These are phyloP conservation scores for Candida coquimbonensis DNA, from an alignment of 805 yeast species.

Conservation along the genomic window DNA sequence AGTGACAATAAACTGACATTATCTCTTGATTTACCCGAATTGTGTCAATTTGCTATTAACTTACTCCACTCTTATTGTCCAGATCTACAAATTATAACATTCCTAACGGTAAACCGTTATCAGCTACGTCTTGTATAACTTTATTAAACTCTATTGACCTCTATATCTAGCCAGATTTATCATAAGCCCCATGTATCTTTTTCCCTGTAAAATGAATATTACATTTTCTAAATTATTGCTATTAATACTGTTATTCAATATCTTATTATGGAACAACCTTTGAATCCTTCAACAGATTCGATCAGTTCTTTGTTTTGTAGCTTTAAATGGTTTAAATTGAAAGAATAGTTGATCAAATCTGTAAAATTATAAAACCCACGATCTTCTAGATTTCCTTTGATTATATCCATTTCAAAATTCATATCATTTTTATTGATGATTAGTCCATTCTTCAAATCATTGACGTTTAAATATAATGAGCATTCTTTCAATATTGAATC, in stretches of 20 bases:
- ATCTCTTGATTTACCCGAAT: too few relatives aligned
- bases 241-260: not conserved
- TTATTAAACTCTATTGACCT: too few relatives aligned
- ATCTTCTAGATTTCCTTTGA: constrained; percentile 5
- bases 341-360: constrained; percentile 5
- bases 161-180: not conserved
- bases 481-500: constrained; percentile 6
- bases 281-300: constrained; percentile 4
- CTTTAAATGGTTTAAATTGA: constrained; percentile 2
- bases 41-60: too few relatives aligned
- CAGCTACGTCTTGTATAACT: too few relatives aligned
- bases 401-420: not conserved
- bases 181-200: not conserved
- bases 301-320: constrained; percentile 1
- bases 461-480: not conserved
- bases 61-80: too few relatives aligned
- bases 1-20: too few relatives aligned
- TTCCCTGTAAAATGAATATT: too few relatives aligned
- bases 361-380: constrained; percentile 9
- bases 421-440: not conserved
- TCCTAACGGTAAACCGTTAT: too few relatives aligned
- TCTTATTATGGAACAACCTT: constrained; percentile 7
- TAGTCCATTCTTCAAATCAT: not conserved
- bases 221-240: too few relatives aligned
- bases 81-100: too few relatives aligned